phyloP scores from a whole-genome alignment of 345 rosid species.

The Alliaria petiolata region DNA sequence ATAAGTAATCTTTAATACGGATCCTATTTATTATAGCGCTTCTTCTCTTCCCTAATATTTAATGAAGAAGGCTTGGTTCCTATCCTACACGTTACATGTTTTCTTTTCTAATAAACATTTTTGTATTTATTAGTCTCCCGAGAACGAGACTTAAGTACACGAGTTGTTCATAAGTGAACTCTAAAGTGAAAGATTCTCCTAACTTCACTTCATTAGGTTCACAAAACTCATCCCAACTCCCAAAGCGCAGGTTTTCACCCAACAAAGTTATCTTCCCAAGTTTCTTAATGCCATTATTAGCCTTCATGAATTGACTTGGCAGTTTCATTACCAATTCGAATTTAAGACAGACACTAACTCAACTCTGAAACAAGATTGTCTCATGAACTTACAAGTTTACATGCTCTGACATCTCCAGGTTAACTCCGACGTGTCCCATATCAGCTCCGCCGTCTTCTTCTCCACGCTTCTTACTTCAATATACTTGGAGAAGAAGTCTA shows the following conservation, averaged over 20 bases:
- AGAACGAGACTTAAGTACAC: no score
- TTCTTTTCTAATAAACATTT: background rate
- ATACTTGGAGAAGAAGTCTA: conserved; percentile 3
- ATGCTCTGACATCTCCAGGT: background rate
- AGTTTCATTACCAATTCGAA: background rate
- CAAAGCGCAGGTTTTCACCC: no score
- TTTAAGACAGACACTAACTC: no score
- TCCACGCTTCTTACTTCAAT: background rate
- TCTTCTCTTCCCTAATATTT: background rate
- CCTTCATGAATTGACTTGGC: background rate
- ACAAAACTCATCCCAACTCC: background rate
- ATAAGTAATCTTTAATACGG: no score
- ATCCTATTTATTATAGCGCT: no score
- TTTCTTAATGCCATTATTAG: background rate
- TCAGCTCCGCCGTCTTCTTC: background rate
- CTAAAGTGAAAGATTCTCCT: no score
- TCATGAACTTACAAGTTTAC: no score
- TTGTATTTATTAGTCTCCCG: background rate
- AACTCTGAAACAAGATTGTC: no score
- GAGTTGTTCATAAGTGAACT: no score
- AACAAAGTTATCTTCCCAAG: background rate
- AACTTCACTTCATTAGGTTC: conserved; percentile 4
- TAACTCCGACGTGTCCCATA: background rate
- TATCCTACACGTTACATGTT: background rate
- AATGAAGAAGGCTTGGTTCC: background rate